Percentiles rank a stretch among this genome's conserved stretches.
These are phyloP conservation scores for Pythium aquatile DNA, from an alignment of 352 stramenopile species.

Conservation along the genomic window DNA sequence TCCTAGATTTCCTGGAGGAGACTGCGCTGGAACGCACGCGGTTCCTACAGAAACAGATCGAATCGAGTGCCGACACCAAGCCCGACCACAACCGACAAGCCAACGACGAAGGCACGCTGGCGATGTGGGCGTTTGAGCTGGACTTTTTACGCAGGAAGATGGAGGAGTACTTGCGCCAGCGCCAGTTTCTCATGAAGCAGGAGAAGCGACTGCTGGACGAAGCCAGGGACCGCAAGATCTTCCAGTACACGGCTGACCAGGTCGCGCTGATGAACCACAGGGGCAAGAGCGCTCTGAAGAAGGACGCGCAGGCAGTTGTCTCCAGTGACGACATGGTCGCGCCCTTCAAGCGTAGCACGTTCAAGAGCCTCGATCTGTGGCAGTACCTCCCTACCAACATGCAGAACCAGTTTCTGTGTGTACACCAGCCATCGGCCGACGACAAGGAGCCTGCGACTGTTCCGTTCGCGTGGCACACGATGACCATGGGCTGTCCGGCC, in stretches of 20 bases:
- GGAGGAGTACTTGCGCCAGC: slow-evolving; percentile 75
- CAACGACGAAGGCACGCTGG: slow-evolving; percentile 22
- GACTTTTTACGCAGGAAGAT: slow-evolving; percentile 67
- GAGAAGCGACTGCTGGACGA: slow-evolving; percentile 63
- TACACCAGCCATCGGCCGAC: slow-evolving; percentile 36
- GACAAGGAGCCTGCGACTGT: slow-evolving; percentile 16
- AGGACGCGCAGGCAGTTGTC: slow-evolving; percentile 3
- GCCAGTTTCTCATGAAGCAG: slow-evolving; percentile 75
- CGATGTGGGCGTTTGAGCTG: slow-evolving; percentile 46
- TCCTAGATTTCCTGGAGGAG: slow-evolving; percentile 72
- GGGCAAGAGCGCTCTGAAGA: slow-evolving; percentile 6
- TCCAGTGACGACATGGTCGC: slow-evolving; percentile 36
- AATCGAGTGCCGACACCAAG: slow-evolving; percentile 21
- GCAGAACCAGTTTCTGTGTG: slow-evolving; percentile 79
- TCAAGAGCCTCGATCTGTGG: slow-evolving; percentile 77
- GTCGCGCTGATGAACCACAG: slow-evolving; percentile 18
- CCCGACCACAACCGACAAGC: neutral
- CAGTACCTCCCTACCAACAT: slow-evolving; percentile 84
- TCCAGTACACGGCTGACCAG: slow-evolving; percentile 16
- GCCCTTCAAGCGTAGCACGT: slow-evolving; percentile 84
- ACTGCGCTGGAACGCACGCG: slow-evolving; percentile 52
- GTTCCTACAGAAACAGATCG: slow-evolving; percentile 50
- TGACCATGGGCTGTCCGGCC: slow-evolving; percentile 83
- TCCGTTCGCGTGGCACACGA: slow-evolving; percentile 78
- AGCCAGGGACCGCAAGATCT: slow-evolving; percentile 47